Evolutionary conservation across 345 rosid genomes (phyloP).

Genomic region (Sapria himalayana): DNA sequence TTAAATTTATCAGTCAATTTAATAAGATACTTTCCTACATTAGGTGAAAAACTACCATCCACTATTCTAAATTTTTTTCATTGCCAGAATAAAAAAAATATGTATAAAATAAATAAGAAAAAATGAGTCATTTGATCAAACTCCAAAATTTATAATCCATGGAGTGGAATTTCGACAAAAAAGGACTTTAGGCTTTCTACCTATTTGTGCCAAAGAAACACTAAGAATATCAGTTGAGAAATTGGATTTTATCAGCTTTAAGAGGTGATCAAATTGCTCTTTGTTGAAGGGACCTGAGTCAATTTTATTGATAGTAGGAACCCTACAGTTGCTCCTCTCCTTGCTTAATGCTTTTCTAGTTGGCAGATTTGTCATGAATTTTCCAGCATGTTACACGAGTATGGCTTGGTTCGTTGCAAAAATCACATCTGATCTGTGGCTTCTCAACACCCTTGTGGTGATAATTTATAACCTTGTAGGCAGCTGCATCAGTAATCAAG

Average conservation of each 20-base stretch:
- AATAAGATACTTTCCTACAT: neutral
- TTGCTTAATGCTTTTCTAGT: neutral
- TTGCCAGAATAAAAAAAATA: neutral
- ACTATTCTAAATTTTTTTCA: neutral
- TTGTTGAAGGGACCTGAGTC: neutral
- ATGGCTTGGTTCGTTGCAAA: neutral
- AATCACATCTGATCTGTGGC: neutral
- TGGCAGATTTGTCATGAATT: neutral
- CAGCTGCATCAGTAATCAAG: neutral
- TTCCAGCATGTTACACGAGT: neutral
- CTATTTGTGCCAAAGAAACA: neutral
- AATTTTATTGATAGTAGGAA: neutral
- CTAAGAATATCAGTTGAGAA: neutral
- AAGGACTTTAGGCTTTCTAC: neutral
- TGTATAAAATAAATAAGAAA: neutral
- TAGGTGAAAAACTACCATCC: neutral
- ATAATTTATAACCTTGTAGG: neutral
- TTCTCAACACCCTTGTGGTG: too few species aligned
- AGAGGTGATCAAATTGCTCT: neutral
- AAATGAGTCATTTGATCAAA: neutral
- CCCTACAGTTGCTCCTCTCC: too few species aligned
- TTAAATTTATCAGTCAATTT: neutral
- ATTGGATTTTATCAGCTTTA: neutral
- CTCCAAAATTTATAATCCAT: neutral
- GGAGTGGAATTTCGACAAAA: neutral